Evolutionary conservation across 2,329 filamentous ascomycete genomes (phyloP), one percentile per base, ranked within the genome.

Genomic region (Xylaria sp.): DNA sequence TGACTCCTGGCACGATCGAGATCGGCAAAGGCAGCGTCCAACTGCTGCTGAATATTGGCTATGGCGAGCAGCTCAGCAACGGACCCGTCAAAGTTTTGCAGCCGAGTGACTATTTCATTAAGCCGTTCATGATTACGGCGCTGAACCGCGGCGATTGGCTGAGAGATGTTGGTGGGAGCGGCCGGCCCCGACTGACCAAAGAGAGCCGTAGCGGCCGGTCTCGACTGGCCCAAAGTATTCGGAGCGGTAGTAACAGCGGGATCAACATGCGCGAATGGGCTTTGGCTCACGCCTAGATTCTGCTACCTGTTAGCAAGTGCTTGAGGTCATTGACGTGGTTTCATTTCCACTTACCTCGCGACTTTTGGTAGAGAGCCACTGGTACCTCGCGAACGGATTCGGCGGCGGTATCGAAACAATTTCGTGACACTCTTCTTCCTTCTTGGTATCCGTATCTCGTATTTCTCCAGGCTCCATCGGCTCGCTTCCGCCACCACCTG

Each of bases 31-130:
- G 66, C 63, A 13, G 31, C 23, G n/a, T 71, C 64, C 15, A 72
- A 33, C 59, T 72, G 57, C 20, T 67, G 60, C 31, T 71, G 71
- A 18, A 69, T 25, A 41, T 23, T 65, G 20, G 71, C 68, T 55
- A 72, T 48, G 13, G 60, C 56, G 2, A 69, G 25, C 55, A 72
- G 49, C 51, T 71, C 57, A 10, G 63, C 59, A n/a, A 72, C 49
- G 28, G 66, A 61, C n/a, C 71, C 68, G 33, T 66, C 36, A 31
- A 67, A 62, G 55, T 72, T 63, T 31, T 72, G 60, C n/a, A 72
- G 36, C 20, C 68, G 60, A 41, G 52, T 43, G 10, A 66, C 59
- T 28, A 71, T 64, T 1, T 54, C 54, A 12, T n/a, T 48, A 9
- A 72, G 23, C 12, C 66, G 64, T 15, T 49, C 43, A 6, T 66